Evolutionary conservation across 1,139 yeast genomes (phyloP).

Genomic region (Yamadazyma sp.): DNA sequence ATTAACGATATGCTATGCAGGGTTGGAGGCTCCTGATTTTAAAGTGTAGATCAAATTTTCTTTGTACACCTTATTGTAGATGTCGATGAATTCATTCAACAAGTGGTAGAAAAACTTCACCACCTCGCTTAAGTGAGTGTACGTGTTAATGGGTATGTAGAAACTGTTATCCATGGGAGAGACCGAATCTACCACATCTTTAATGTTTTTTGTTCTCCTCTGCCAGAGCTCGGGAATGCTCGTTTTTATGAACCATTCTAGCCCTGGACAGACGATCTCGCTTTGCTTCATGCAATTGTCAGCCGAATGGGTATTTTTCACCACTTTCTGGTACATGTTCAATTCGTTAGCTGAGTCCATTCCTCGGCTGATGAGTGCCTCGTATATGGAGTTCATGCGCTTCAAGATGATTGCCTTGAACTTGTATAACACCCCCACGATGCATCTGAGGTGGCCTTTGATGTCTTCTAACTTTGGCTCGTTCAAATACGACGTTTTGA

Average conservation of each 20-base stretch:
- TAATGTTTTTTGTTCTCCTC: conserved; percentile 17
- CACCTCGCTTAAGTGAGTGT: conserved; percentile 35
- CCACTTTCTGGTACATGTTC: conserved; percentile 28
- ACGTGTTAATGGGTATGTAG: conserved; percentile 40
- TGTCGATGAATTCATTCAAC: conserved; percentile 33
- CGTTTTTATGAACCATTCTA: conserved; percentile 27
- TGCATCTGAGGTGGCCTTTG: conserved; percentile 24
- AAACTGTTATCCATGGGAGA: conserved; percentile 24
- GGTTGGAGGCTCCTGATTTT: conserved; percentile 18
- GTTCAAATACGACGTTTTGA: conserved; percentile 17
- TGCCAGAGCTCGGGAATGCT: conserved; percentile 39
- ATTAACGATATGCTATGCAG: not conserved
- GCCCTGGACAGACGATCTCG: conserved; percentile 12
- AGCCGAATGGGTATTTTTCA: conserved; percentile 21
- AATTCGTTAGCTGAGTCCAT: conserved; percentile 24
- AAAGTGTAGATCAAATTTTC: conserved; percentile 20
- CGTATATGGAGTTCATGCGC: conserved; percentile 28
- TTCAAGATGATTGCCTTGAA: conserved; percentile 24
- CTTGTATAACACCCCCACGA: conserved; percentile 32
- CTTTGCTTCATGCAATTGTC: conserved; percentile 6
- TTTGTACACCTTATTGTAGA: conserved; percentile 18
- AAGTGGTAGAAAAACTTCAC: conserved; percentile 31
- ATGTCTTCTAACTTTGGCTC: conserved; percentile 20
- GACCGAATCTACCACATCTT: conserved; percentile 6
- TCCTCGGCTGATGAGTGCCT: conserved; percentile 18